Base-by-base conservation (phyloP, 2,329 filamentous ascomycete genomes). In the Monilinia fructicola region DNA sequence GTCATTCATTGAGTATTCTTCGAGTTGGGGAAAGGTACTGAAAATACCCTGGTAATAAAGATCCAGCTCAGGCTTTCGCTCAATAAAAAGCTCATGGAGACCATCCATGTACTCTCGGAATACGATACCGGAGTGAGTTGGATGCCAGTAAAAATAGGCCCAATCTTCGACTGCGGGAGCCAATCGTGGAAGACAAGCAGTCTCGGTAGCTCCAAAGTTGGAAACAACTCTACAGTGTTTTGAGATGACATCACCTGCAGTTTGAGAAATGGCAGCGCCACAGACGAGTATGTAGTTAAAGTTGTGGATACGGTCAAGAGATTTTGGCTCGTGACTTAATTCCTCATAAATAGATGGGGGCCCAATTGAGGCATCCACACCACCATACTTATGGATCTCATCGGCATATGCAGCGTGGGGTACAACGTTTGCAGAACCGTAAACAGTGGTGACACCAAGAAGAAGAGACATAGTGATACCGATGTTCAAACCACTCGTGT, bases 91-190 rank as follows among this genome's bases (percentile, higher is more conserved):
- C 53, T 70, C 68, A 31, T 68, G 68, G 18, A 69, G 63, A 35
- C 67, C 69, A 65, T 69, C 68, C 40, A 66, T 61, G 35, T 65
- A 63, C 23, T 65, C 61, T 53, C 64, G 62, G 31, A 68, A 61
- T 23, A 67, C 52, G 28, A 68, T 68, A 28, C 69, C 69, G 31
- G 66, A 67, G 54, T 66, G 65, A 21, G 67, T 67, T 35, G 69
- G 69, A 18, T 70, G 69, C 69, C 65, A 71, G 65, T 72, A 69
- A 59, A 72, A 72, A 53, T 73, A 74, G 16, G 68, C 64, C 72
- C 73, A 73, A 58, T 73, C 70, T 16, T 68, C 66, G 11, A 68
- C 58, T 7, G 68, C 44, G 35, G 69, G 68, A 6, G 67, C 60
- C 23, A 72, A 60, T 54, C 65, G 63, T 18, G 58, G 69, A 28